A percentile compares a stretch with the other conserved stretches of the same genome.
These are phyloP conservation scores for Pseudogymnoascus sp. DNA, from an alignment of 2,329 filamentous ascomycete species.

Conservation along the genomic window DNA sequence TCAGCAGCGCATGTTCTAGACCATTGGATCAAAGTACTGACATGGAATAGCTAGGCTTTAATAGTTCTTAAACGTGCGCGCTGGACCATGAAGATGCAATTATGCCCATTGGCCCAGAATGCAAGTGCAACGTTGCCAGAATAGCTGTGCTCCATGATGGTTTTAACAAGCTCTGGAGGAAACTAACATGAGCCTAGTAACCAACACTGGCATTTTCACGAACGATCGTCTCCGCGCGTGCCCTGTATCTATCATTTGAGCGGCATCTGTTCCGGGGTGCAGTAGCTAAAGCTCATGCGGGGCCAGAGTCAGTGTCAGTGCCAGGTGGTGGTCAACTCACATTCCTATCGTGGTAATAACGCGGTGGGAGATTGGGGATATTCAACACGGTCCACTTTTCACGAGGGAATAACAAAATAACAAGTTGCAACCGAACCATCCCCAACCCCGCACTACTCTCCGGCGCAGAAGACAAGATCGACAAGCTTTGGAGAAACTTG, in stretches of 20 bases:
- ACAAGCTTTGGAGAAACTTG: neutral
- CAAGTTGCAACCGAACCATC: neutral
- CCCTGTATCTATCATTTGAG: neutral
- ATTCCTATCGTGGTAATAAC: constrained; percentile 1
- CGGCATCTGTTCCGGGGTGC: neutral
- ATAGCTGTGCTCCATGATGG: neutral
- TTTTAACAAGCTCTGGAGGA: neutral
- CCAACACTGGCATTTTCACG: neutral
- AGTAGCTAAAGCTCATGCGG: neutral
- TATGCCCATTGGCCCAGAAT: neutral
- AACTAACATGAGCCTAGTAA: neutral
- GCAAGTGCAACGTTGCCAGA: neutral
- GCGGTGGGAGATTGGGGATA: neutral
- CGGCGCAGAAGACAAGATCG: neutral
- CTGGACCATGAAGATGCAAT: neutral
- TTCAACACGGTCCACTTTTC: neutral
- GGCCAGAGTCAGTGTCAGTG: neutral
- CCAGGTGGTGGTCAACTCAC: neutral
- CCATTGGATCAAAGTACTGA: neutral
- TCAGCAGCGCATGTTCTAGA: neutral
- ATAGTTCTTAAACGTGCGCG: neutral
- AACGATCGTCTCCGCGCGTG: neutral
- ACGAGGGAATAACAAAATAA: neutral
- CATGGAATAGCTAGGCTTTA: neutral
- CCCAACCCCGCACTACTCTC: neutral